A percentile compares a stretch with the other conserved stretches of the same genome.
Evolutionary conservation across 139 green algal genomes (phyloP).

Genomic region (Limnomonas spitsbergensis): DNA sequence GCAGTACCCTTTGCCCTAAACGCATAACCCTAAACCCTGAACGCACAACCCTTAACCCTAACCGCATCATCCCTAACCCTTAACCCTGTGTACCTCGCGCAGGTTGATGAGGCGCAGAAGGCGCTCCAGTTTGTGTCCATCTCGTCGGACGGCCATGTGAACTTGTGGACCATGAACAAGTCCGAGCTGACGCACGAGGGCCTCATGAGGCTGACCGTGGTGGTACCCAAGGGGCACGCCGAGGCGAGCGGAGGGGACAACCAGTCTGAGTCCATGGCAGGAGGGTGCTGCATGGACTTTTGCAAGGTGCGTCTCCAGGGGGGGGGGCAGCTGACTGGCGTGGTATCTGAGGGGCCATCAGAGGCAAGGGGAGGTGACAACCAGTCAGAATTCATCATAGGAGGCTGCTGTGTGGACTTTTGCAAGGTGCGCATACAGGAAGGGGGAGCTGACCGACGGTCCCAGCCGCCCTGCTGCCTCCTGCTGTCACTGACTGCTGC

Average conservation of each 20-base stretch:
- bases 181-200: constrained; percentile 71
- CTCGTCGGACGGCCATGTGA: constrained; percentile 73
- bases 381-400: neutral
- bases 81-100: too few species aligned
- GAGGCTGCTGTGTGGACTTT: constrained; percentile 87
- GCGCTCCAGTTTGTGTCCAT: constrained; percentile 61
- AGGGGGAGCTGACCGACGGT: constrained; percentile 47
- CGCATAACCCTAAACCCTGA: too few species aligned
- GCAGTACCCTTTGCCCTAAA: too few species aligned
- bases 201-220: constrained; percentile 60
- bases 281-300: constrained; percentile 87
- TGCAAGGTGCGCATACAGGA: too few species aligned
- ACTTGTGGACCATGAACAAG: constrained; percentile 84
- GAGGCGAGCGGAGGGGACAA: constrained; percentile 16
- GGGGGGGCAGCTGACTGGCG: constrained; percentile 47
- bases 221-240: neutral
- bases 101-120: constrained; percentile 42
- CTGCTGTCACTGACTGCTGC: too few species aligned
- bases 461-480: too few species aligned
- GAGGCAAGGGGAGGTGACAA: constrained; percentile 16
- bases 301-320: too few species aligned
- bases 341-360: neutral
- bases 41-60: too few species aligned
- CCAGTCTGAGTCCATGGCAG: constrained; percentile 1
- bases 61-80: too few species aligned